A percentile compares a stretch with the other conserved stretches of the same genome.
Evolutionary conservation across 345 rosid genomes (phyloP).

Genomic region (Anastatica hierochuntica): DNA sequence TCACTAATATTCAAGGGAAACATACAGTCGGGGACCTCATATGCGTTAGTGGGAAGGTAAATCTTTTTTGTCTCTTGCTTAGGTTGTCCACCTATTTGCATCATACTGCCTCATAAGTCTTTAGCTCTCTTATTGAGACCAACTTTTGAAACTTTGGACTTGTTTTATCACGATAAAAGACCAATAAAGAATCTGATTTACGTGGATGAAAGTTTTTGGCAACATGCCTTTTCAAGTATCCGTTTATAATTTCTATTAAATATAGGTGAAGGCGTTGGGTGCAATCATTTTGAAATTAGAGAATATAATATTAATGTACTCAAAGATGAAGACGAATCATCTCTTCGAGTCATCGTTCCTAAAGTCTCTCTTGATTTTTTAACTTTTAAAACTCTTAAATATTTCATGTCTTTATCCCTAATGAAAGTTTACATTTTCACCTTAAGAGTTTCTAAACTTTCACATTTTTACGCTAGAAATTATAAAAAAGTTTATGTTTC

Average conservation of each 20-base stretch:
- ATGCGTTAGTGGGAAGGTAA: conserved; percentile 84
- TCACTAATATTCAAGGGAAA: conserved; percentile 48
- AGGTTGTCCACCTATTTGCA: conserved; percentile 3
- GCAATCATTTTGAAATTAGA: conserved; percentile 80
- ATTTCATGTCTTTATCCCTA: too few species aligned
- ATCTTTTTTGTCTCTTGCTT: conserved; percentile 11
- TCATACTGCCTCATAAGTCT: not conserved
- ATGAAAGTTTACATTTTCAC: too few species aligned
- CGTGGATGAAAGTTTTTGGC: conserved; percentile 3
- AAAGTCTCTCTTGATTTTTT: too few species aligned
- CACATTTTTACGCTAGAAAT: too few species aligned
- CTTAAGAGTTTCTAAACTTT: too few species aligned
- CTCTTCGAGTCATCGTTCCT: conserved; percentile 31
- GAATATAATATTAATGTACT: conserved; percentile 73
- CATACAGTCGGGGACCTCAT: conserved; percentile 61
- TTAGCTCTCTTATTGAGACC: not conserved
- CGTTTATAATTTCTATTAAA: conserved; percentile 4
- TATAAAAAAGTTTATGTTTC: too few species aligned
- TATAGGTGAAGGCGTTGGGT: conserved; percentile 33
- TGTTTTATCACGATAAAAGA: too few species aligned
- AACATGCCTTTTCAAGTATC: conserved; percentile 7
- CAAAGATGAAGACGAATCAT: conserved; percentile 55
- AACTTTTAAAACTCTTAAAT: too few species aligned
- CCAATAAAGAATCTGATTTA: too few species aligned
- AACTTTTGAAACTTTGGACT: not conserved